Evolutionary conservation across 345 rosid genomes (phyloP).

Genomic region (Durio zibethinus): DNA sequence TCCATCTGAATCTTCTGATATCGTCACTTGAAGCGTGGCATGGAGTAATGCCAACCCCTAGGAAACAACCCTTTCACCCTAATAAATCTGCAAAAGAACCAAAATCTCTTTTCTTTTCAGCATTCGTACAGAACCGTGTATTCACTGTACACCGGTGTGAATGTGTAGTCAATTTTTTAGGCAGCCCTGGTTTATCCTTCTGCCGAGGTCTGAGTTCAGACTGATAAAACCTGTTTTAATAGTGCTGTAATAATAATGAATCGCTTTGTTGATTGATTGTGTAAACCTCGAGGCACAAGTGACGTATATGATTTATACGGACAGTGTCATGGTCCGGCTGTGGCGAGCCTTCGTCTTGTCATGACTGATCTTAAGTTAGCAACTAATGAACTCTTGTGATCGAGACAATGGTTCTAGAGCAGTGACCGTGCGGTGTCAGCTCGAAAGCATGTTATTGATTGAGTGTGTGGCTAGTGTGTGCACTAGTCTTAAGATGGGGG

Average conservation of each 20-base stretch:
- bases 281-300: neutral
- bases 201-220: neutral
- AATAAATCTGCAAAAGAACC: neutral
- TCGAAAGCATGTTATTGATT: no score
- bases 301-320: neutral
- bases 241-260: neutral
- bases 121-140: neutral
- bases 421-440: no score
- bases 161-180: constrained; percentile 3
- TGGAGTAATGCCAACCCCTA: neutral
- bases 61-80: neutral
- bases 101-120: neutral
- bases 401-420: no score
- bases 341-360: no score
- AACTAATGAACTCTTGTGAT: no score
- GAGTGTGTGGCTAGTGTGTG: no score
- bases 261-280: neutral
- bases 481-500: no score
- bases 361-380: no score
- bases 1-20: neutral
- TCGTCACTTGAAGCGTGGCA: neutral
- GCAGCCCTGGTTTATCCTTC: neutral
- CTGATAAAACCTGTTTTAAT: neutral
- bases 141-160: neutral
- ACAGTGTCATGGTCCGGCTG: no score